phyloP scores from a whole-genome alignment of 352 stramenopile species.

The Hyaloperonospora brassicae region DNA sequence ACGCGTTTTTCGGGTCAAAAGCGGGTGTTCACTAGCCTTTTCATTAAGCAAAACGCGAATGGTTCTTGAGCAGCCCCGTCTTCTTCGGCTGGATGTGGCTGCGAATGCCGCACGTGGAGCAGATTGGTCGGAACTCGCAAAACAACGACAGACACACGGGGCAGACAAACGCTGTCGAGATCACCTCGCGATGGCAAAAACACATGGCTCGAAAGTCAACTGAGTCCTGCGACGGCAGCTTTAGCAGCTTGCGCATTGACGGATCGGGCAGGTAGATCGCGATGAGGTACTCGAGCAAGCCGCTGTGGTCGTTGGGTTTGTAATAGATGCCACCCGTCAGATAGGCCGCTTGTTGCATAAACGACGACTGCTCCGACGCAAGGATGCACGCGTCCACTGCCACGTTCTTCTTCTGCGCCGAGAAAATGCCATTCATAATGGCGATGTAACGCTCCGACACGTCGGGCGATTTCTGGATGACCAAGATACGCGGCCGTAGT shows the following conservation, averaged over 20 bases:
- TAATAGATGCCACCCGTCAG: conserved; percentile 84
- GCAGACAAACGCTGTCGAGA: conserved; percentile 79
- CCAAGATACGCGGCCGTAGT: conserved; percentile 69
- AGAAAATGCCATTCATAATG: conserved; percentile 88
- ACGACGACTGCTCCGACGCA: conserved; percentile 63
- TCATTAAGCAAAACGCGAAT: conserved; percentile 17
- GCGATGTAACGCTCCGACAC: conserved; percentile 85
- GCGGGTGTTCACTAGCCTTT: too few species aligned
- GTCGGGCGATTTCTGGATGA: conserved; percentile 77
- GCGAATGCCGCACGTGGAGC: conserved; percentile 80
- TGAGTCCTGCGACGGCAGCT: conserved; percentile 76
- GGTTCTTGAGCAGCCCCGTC: conserved; percentile 50
- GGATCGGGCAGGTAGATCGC: conserved; percentile 81
- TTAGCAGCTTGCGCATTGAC: conserved; percentile 71
- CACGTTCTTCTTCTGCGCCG: conserved; percentile 80
- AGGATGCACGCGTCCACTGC: conserved; percentile 79
- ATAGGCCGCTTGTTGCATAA: conserved; percentile 85
- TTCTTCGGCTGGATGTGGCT: conserved; percentile 73
- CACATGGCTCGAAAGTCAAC: conserved; percentile 87
- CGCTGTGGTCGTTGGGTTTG: conserved; percentile 60
- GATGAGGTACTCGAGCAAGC: conserved; percentile 78
- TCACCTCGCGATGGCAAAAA: conserved; percentile 81
- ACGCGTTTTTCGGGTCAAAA: too few species aligned
- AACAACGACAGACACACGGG: conserved; percentile 85
- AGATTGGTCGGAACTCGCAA: conserved; percentile 82